phyloP scores from a whole-genome alignment of 345 rosid species.

The Gossypium herbaceum region DNA sequence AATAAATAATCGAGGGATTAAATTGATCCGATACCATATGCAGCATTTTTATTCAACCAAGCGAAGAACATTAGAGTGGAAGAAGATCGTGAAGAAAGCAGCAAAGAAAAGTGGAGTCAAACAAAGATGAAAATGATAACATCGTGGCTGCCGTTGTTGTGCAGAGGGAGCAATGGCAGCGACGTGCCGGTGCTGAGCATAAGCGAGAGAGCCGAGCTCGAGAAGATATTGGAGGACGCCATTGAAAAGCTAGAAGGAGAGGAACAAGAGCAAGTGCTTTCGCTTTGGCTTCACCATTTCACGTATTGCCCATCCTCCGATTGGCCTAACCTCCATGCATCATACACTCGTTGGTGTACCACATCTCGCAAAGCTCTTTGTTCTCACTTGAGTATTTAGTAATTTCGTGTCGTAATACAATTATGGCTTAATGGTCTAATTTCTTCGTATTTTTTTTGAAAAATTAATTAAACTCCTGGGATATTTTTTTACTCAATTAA shows the following conservation, averaged over 20 bases:
- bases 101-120: constrained; percentile 31
- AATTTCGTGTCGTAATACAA: background rate
- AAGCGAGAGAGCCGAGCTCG: constrained; percentile 47
- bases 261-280: constrained; percentile 67
- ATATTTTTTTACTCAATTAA: no score
- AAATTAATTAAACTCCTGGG: no score
- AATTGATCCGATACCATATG: background rate
- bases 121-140: constrained; percentile 55
- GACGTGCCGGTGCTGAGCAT: constrained; percentile 58
- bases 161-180: constrained; percentile 63
- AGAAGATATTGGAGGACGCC: constrained; percentile 53
- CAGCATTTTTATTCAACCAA: constrained; percentile 75
- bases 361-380: constrained; percentile 62
- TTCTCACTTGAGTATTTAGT: constrained; percentile 14
- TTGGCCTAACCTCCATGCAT: constrained; percentile 79
- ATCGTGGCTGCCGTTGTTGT: constrained; percentile 78
- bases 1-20: background rate
- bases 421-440: no score
- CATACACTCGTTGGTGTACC: constrained; percentile 61
- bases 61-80: constrained; percentile 41
- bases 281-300: constrained; percentile 87
- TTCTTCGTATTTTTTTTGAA: no score
- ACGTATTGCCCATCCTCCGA: constrained; percentile 58
- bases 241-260: constrained; percentile 49
- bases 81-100: constrained; percentile 32